Conservation (phyloP, 768 basidiomycete genomes). For the Piloderma croceum region DNA sequence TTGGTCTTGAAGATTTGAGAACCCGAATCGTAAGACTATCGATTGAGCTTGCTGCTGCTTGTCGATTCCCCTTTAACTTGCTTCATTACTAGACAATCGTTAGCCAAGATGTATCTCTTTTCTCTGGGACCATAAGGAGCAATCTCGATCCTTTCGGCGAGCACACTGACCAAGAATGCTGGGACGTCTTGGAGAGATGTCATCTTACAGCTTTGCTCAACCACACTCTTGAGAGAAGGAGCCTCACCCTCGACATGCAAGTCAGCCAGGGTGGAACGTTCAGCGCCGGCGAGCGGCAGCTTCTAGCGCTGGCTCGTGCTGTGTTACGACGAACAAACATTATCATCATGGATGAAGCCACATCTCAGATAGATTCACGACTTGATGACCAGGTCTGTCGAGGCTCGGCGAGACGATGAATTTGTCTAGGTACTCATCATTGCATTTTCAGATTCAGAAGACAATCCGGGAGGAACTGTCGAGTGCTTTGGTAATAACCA, state of each 20-base stretch:
- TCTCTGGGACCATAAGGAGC: constrained; percentile 65
- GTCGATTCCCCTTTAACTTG: too few relatives aligned
- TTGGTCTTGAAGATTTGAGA: constrained; percentile 66
- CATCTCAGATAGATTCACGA: constrained; percentile 65
- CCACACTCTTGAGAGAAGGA: constrained; percentile 15
- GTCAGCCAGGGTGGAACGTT: constrained; percentile 60
- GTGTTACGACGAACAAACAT: constrained; percentile 59
- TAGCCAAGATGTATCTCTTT: constrained; percentile 70
- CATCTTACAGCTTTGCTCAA: constrained; percentile 47
- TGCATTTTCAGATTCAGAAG: constrained; percentile 52
- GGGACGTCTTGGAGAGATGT: constrained; percentile 60
- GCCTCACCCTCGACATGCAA: constrained; percentile 47
- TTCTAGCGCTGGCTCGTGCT: constrained; percentile 66
- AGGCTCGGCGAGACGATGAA: background rate
- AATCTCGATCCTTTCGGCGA: constrained; percentile 67
- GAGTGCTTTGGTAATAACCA: constrained; percentile 72
- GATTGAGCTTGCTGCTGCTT: background rate
- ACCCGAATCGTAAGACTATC: constrained; percentile 46
- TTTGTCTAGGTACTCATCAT: constrained; percentile 1
- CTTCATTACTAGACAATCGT: constrained; percentile 52
- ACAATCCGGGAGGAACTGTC: constrained; percentile 71
- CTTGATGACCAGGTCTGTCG: constrained; percentile 58
- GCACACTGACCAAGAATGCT: constrained; percentile 54
- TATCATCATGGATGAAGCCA: constrained; percentile 75
- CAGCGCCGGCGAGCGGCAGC: constrained; percentile 75